phyloP scores from a whole-genome alignment of 2,329 filamentous ascomycete species.

The Penicillium sp. region DNA sequence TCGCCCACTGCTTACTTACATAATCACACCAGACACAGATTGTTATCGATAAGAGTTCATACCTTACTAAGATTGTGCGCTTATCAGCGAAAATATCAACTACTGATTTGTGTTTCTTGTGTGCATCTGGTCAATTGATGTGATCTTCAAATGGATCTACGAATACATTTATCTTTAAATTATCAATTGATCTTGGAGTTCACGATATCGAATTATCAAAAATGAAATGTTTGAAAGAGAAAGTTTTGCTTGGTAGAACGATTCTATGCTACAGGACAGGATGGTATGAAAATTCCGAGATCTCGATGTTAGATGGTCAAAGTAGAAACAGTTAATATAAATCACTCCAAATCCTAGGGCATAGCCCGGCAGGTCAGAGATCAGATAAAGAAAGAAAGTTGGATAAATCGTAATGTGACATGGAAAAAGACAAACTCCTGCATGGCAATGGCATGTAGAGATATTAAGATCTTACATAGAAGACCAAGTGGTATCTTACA shows the following conservation, averaged over 20 bases:
- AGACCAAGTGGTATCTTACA: background rate
- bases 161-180: background rate
- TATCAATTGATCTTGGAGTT: background rate
- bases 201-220: background rate
- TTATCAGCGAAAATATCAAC: background rate
- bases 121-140: no score
- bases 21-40: background rate
- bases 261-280: background rate
- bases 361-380: background rate
- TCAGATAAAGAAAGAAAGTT: background rate
- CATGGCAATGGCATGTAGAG: background rate
- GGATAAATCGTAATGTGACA: conserved; percentile 1
- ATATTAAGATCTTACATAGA: background rate
- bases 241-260: background rate
- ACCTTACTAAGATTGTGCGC: background rate
- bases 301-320: background rate
- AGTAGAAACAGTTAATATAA: background rate
- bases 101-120: background rate
- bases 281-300: background rate
- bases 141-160: no score
- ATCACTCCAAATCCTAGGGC: background rate
- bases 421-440: background rate
- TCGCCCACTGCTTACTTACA: background rate
- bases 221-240: background rate
- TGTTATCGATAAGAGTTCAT: background rate